A percentile compares a stretch with the other conserved stretches of the same genome.
Conservation (phyloP, 805 yeast species). For the Candida patagonica region DNA sequence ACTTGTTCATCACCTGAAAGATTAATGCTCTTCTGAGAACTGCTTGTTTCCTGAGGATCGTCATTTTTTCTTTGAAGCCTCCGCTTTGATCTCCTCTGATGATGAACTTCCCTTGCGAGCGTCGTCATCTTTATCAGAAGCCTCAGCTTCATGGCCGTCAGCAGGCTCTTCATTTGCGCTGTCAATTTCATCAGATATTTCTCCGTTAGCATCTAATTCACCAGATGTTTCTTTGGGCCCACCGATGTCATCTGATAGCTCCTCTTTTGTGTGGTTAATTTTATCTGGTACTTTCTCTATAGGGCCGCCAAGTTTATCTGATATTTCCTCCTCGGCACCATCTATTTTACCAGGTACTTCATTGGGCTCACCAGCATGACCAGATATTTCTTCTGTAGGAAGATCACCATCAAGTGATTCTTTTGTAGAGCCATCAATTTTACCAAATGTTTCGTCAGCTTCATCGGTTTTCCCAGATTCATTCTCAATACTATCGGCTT, state of each 20-base stretch:
- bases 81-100: too few species aligned
- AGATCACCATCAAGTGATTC: too few species aligned
- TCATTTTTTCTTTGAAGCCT: too few species aligned
- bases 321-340: not conserved
- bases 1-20: too few species aligned
- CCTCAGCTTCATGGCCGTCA: not conserved
- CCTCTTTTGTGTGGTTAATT: constrained; percentile 7
- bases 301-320: constrained; percentile 3
- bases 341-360: constrained; percentile 5
- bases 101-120: not conserved
- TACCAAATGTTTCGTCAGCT: too few species aligned
- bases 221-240: constrained; percentile 5
- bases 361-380: constrained; percentile 2
- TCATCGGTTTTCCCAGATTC: too few species aligned
- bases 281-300: constrained; percentile 3
- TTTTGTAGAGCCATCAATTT: too few species aligned
- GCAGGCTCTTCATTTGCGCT: not conserved
- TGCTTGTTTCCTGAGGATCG: too few species aligned
- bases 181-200: too few species aligned
- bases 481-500: too few species aligned
- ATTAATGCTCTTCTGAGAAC: too few species aligned
- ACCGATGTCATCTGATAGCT: constrained; percentile 6
- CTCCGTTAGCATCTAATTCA: constrained; percentile 2
- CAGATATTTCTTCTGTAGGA: too few species aligned
- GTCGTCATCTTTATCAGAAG: not conserved